A percentile compares a stretch with the other conserved stretches of the same genome.
These are phyloP conservation scores for Kwoniella dendrophila DNA, from an alignment of 768 basidiomycete species.

Conservation along the genomic window DNA sequence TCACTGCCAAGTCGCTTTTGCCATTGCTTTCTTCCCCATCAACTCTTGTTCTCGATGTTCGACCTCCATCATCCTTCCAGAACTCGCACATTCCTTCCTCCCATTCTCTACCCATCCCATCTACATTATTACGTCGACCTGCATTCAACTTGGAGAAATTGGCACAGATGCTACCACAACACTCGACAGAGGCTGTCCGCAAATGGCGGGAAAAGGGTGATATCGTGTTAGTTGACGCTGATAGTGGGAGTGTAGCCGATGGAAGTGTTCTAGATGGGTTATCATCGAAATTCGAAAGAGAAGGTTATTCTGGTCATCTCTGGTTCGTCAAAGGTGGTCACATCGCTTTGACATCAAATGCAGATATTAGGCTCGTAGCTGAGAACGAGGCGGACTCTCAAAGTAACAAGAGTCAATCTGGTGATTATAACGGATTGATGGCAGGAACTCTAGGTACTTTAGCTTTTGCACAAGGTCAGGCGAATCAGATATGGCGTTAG, in stretches of 20 bases:
- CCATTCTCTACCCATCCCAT: constrained; percentile 85
- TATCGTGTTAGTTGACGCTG: constrained; percentile 85
- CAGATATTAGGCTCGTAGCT: constrained; percentile 55
- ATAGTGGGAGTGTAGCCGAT: constrained; percentile 66
- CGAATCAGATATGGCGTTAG: constrained; percentile 1
- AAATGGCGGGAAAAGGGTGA: constrained; percentile 50
- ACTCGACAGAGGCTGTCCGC: constrained; percentile 46
- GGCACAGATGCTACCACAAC: constrained; percentile 73
- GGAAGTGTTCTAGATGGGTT: constrained; percentile 57
- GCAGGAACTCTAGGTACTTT: constrained; percentile 50
- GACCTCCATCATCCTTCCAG: constrained; percentile 74
- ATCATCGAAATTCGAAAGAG: constrained; percentile 56
- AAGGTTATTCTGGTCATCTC: constrained; percentile 66
- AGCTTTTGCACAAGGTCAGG: constrained; percentile 57
- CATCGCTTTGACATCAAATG: constrained; percentile 61
- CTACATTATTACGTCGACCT: constrained; percentile 89
- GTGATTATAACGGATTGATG: constrained; percentile 23
- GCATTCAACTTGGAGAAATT: constrained; percentile 78
- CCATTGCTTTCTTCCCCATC: constrained; percentile 24
- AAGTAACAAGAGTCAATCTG: neutral
- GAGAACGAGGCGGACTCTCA: constrained; percentile 59
- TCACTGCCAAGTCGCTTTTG: constrained; percentile 17
- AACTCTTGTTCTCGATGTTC: constrained; percentile 79
- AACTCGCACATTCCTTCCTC: constrained; percentile 69
- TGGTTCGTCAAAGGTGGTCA: constrained; percentile 77